Evolutionary conservation across 345 rosid species (phyloP).

Genomic region (Geranium brycei): DNA sequence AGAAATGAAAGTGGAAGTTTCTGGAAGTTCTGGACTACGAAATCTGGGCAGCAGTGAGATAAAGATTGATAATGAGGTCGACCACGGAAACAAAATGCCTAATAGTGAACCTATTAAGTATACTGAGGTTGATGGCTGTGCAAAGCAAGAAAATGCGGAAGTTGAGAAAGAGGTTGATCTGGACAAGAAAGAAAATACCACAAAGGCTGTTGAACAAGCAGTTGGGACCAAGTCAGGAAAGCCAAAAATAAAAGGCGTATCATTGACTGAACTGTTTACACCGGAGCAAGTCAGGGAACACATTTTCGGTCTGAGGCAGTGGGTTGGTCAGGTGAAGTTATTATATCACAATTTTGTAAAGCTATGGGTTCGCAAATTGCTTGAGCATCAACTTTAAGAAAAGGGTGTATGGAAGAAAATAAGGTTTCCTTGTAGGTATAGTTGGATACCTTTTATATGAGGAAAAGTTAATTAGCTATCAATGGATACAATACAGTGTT

Average conservation of each 20-base stretch:
- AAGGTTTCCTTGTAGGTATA: background rate
- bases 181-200: conserved; percentile 41
- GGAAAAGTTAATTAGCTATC: too few relatives aligned
- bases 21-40: conserved; percentile 37
- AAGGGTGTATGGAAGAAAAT: background rate
- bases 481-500: too few relatives aligned
- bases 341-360: background rate
- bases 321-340: conserved; percentile 88
- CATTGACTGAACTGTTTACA: conserved; percentile 86
- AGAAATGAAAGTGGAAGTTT: conserved; percentile 47
- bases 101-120: conserved; percentile 26
- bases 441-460: too few relatives aligned
- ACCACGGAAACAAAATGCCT: conserved; percentile 28
- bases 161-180: conserved; percentile 42
- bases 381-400: background rate
- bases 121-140: conserved; percentile 18
- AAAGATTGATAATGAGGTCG: conserved; percentile 39
- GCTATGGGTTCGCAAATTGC: background rate
- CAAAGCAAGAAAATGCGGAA: conserved; percentile 35
- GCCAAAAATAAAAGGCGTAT: conserved; percentile 92
- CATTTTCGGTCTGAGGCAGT: conserved; percentile 84
- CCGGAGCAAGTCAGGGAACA: conserved; percentile 96
- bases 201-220: conserved; percentile 34
- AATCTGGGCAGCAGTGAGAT: conserved; percentile 33
- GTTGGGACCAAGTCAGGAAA: conserved; percentile 65